These are phyloP conservation scores for Penicillium crystallinum DNA, from an alignment of 495 filamentous ascomycete genomes.

Conservation along the genomic window DNA sequence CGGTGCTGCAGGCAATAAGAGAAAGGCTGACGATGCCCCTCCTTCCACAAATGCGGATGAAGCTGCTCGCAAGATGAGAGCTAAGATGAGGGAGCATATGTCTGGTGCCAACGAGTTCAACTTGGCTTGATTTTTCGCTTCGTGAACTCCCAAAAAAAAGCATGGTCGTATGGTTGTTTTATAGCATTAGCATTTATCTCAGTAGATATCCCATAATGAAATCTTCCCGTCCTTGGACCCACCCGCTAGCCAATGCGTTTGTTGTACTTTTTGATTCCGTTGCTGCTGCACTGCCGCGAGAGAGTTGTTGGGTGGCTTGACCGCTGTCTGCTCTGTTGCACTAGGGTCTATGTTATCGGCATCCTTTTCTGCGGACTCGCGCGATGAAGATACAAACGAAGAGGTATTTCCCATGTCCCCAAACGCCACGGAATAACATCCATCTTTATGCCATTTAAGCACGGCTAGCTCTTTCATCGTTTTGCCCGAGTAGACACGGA, in stretches of 20 bases:
- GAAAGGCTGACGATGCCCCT: constrained; percentile 39
- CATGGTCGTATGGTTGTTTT: constrained; percentile 24
- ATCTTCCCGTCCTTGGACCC: constrained; percentile 96
- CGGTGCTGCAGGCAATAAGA: constrained; percentile 32
- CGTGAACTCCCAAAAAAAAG: constrained; percentile 16
- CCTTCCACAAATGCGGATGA: constrained; percentile 46
- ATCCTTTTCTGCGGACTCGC: not conserved
- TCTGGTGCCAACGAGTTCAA: constrained; percentile 79
- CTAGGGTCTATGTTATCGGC: not conserved
- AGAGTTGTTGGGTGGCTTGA: constrained; percentile 13
- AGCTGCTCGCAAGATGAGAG: constrained; percentile 68
- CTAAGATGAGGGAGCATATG: constrained; percentile 76
- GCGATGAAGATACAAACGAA: not conserved
- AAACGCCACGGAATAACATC: constrained; percentile 84
- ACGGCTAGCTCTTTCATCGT: constrained; percentile 87
- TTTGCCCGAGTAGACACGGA: constrained; percentile 75
- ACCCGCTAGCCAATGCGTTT: constrained; percentile 81
- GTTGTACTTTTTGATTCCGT: constrained; percentile 58
- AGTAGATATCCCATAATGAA: constrained; percentile 94
- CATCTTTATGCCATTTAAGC: constrained; percentile 90
- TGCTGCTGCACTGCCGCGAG: constrained; percentile 53
- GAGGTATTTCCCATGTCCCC: constrained; percentile 38
- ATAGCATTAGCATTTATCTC: constrained; percentile 34
- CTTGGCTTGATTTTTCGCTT: constrained; percentile 53
- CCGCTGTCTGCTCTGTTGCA: not conserved